Evolutionary conservation across 169 alveolate species (phyloP).

Genomic region (Plasmodium adleri): DNA sequence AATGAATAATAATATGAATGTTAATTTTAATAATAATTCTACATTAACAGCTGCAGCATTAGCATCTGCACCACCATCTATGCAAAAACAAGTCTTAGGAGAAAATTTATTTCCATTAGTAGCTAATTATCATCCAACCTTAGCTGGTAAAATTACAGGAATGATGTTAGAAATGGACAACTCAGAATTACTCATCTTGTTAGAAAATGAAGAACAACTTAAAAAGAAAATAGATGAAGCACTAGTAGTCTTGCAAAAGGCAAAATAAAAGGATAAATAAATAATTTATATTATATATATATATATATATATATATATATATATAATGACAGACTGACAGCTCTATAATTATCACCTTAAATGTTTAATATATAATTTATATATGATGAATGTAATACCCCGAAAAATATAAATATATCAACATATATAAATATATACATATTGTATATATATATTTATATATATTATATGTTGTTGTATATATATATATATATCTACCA

Average conservation of each 20-base stretch:
- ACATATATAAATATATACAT: slow-evolving; percentile 1
- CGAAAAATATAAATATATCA: not conserved
- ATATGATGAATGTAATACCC: not conserved
- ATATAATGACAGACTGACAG: not conserved
- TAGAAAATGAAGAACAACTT: slow-evolving; percentile 92
- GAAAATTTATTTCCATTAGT: slow-evolving; percentile 94
- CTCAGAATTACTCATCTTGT: slow-evolving; percentile 91
- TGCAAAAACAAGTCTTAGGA: slow-evolving; percentile 96
- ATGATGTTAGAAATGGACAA: slow-evolving; percentile 98
- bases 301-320: not conserved
- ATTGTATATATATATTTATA: slow-evolving; percentile 2
- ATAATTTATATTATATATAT: not conserved
- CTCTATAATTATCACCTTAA: too few relatives aligned
- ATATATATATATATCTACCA: not conserved
- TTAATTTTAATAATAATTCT: slow-evolving; percentile 77
- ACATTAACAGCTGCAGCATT: slow-evolving; percentile 87
- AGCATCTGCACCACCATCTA: slow-evolving; percentile 90
- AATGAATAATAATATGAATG: slow-evolving; percentile 45
- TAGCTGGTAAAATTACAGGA: slow-evolving; percentile 96
- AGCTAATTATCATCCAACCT: slow-evolving; percentile 93
- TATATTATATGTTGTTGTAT: slow-evolving; percentile 1
- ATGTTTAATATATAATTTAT: too few relatives aligned
- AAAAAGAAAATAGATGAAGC: slow-evolving; percentile 95
- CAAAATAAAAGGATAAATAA: slow-evolving; percentile 36
- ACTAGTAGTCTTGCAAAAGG: slow-evolving; percentile 91